Evolutionary conservation across 371 early-diverging fungal genomes (phyloP), one percentile per base, ranked within the genome.

Genomic region (Actinomortierella wolfii): DNA sequence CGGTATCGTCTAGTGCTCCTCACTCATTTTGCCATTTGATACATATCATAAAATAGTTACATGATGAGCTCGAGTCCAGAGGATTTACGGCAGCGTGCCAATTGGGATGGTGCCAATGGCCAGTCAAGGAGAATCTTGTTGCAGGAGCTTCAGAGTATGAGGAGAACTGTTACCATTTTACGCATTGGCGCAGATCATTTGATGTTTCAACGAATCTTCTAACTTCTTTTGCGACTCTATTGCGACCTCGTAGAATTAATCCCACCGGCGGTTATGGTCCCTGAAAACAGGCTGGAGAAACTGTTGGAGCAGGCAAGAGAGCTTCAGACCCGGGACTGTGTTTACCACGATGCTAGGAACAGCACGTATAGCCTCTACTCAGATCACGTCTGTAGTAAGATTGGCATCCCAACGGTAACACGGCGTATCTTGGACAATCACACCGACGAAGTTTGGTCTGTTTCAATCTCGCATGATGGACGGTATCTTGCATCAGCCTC

Each of bases 381-480:
- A 5, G 91, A 96, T 61, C 95, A 94, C 67, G 46, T 71, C 9
- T 96, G 96, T 63, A 82, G 88, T 76, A 83, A 89, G n/a, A 45
- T 58, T 21, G 54, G 64, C 9, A 86, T 89, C 51, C 90, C 89
- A 18, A 53, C 71, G 53, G 57, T 63, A 14, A 86, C 89, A 0
- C 82, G 83, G 9, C 84, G 87, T 44, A 78, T 88, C 2, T 76
- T 97, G 7, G 78, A 79, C 20, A 92, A 88, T 9, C 99, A 97
- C 67, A 68, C 76, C 2, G 95, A 97, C 70, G 98, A 98, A 76
- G 96, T 98, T 0, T 98, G 99, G 99, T 92, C 91, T 65, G 78
- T 97, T 41, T 81, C 89, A 2, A 97, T 97, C 68, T 96, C 97
- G 4, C 89, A 92, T 43, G 81, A 88, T 63, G 98, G 97, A 18